These are phyloP conservation scores for Solanum appendiculatum DNA, from an alignment of 257 asterid genomes.

Conservation along the genomic window DNA sequence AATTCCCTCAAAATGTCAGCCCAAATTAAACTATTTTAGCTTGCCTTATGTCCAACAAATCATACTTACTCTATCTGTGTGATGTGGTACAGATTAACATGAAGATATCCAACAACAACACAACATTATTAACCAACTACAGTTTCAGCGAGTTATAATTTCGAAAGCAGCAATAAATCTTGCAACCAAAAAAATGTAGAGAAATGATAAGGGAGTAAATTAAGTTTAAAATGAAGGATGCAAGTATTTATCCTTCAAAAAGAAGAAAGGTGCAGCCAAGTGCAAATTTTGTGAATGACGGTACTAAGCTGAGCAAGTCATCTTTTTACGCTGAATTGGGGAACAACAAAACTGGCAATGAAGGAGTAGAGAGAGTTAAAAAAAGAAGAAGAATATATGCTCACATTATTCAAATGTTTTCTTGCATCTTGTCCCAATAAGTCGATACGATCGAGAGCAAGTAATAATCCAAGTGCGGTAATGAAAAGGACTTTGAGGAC, in stretches of 20 bases:
- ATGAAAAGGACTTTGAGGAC: slow-evolving; percentile 71
- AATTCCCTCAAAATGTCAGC: neutral
- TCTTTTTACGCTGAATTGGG: no score
- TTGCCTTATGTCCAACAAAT: neutral
- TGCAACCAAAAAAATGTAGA: no score
- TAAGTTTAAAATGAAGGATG: no score
- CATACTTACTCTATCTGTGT: neutral
- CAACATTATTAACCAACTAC: neutral
- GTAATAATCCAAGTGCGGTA: slow-evolving; percentile 67
- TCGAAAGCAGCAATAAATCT: no score
- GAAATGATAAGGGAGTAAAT: no score
- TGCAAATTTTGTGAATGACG: no score
- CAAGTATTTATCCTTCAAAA: no score
- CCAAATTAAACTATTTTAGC: neutral
- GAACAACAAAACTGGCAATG: no score
- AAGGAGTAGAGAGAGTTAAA: no score
- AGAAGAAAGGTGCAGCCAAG: no score
- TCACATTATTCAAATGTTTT: slow-evolving; percentile 75
- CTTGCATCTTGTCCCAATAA: slow-evolving; percentile 69
- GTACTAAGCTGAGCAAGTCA: no score
- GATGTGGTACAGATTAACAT: neutral
- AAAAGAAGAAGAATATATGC: neutral
- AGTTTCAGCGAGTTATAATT: no score
- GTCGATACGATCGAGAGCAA: slow-evolving; percentile 46
- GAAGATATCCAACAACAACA: neutral